Conservation (phyloP, 2,329 filamentous ascomycete species). For the Stachybotrys echinatus region DNA sequence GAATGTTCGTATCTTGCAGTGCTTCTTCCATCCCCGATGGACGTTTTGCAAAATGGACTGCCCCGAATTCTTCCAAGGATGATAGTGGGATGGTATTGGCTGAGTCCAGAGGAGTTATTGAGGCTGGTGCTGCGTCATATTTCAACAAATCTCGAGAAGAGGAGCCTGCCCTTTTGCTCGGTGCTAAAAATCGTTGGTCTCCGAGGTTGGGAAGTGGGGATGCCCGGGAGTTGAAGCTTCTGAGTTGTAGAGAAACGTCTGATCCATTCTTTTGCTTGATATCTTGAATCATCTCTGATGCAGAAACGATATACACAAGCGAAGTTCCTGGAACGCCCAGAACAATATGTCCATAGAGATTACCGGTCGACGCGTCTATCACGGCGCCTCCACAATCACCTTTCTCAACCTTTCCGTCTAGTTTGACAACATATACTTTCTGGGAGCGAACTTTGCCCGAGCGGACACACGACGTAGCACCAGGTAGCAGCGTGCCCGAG, state of each 20-base stretch:
- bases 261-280: not conserved
- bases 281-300: not conserved
- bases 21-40: too few relatives aligned
- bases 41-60: too few relatives aligned
- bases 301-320: not conserved
- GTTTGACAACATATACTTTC: not conserved
- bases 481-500: not conserved
- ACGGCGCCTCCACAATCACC: not conserved
- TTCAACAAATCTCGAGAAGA: too few relatives aligned
- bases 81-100: too few relatives aligned
- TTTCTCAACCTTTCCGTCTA: not conserved
- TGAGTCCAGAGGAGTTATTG: too few relatives aligned
- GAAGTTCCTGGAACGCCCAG: not conserved
- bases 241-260: constrained; percentile 6
- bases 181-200: too few relatives aligned
- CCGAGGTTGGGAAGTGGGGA: too few relatives aligned
- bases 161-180: too few relatives aligned
- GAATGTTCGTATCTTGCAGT: too few relatives aligned
- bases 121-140: too few relatives aligned
- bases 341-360: not conserved
- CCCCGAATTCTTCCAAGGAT: too few relatives aligned
- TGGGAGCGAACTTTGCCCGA: not conserved
- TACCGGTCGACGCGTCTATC: not conserved
- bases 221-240: too few relatives aligned
- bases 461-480: not conserved